Conservation (phyloP, 495 filamentous ascomycete genomes). For the Immersiella caudata region DNA sequence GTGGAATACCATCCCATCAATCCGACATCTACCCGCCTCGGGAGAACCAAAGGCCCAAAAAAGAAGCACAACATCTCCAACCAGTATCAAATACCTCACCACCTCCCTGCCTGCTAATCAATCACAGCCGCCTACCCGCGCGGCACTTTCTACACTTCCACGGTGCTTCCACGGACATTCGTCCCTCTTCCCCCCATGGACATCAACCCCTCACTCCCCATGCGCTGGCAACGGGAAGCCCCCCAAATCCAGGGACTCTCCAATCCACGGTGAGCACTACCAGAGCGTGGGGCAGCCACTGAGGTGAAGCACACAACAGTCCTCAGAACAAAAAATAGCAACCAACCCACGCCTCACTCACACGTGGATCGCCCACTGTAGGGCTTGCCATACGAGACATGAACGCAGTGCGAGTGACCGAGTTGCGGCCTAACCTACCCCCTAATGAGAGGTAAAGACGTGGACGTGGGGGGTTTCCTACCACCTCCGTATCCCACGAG, state of each 20-base stretch:
- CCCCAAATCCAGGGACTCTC: neutral
- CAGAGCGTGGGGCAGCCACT: neutral
- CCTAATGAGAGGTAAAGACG: neutral
- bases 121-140: conserved; percentile 1
- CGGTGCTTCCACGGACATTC: neutral
- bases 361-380: neutral
- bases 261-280: neutral
- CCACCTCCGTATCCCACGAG: neutral
- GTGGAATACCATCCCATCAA: too few species aligned
- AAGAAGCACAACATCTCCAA: neutral
- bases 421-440: neutral
- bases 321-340: neutral
- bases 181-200: neutral
- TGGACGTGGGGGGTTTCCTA: conserved; percentile 1
- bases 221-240: neutral
- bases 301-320: neutral
- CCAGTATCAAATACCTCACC: conserved; percentile 18
- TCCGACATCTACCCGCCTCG: neutral
- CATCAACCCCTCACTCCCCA: neutral
- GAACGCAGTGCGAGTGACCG: neutral
- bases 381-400: neutral
- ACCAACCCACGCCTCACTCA: neutral
- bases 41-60: neutral
- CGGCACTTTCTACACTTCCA: conserved; percentile 1
- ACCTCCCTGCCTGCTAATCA: too few species aligned